Evolutionary conservation across 306 rosid species (phyloP).

Genomic region (Vigna nakashimae): DNA sequence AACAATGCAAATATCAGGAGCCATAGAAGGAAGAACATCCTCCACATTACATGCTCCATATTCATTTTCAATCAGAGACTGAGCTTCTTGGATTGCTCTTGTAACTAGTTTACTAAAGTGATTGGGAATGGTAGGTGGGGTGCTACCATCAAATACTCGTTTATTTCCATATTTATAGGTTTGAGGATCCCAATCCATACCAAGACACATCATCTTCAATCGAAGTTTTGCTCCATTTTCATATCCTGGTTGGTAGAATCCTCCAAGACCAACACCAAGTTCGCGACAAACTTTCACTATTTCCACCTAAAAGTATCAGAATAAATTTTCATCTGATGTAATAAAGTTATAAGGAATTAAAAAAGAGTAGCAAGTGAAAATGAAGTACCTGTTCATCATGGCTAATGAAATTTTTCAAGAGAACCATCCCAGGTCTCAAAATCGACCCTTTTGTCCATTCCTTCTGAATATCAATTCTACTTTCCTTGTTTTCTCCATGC

Average conservation of each 20-base stretch:
- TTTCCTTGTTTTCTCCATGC: constrained; percentile 24
- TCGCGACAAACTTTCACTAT: constrained; percentile 54
- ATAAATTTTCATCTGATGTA: background rate
- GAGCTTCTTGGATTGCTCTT: constrained; percentile 57
- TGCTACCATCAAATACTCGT: constrained; percentile 46
- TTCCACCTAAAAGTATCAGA: constrained; percentile 51
- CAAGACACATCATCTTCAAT: constrained; percentile 81
- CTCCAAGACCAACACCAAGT: constrained; percentile 72
- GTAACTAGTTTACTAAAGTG: constrained; percentile 47
- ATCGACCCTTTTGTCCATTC: constrained; percentile 6
- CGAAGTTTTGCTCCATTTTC: constrained; percentile 64
- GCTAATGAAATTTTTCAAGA: constrained; percentile 55
- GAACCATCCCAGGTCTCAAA: constrained; percentile 74
- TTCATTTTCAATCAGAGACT: constrained; percentile 44
- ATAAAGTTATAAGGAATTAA: background rate
- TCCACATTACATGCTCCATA: constrained; percentile 40
- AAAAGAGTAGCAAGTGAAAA: constrained; percentile 1
- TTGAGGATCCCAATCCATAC: constrained; percentile 75
- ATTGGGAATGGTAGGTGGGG: constrained; percentile 61
- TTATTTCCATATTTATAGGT: constrained; percentile 54
- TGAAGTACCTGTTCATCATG: constrained; percentile 57
- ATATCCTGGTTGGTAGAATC: constrained; percentile 73
- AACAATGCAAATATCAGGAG: constrained; percentile 71
- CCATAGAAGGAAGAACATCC: constrained; percentile 60
- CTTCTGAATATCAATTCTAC: constrained; percentile 15